Base-by-base conservation (phyloP, 371 early-diverging fungal genomes). In the Capillidium heterosporum region DNA sequence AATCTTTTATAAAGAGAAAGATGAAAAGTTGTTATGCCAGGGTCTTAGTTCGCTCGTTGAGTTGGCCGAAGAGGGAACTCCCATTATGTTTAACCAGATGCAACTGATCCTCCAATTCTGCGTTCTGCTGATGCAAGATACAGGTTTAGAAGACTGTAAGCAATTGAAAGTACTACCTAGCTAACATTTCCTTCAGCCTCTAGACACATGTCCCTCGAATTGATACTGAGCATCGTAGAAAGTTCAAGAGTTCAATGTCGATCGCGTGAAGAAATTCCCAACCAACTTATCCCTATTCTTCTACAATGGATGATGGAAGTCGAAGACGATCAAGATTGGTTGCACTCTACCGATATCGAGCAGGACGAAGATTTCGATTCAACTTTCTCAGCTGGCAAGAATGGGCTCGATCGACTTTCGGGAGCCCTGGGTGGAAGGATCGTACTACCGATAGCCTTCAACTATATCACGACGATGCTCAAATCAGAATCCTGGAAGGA, bases 331-430 rank as follows among this genome's bases (percentile, higher is more conserved):
- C 84, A 89, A 57, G 76, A 65, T 15, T 97, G 98, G 98, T 84
- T 90, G 67, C 82, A 79, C 11, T 78, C 87, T 0, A 85, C 87
- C 39, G 81, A 85, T 63, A 67, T 84, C 58, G 94, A 91, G 43
- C 91, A 91, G 53, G 85, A 87, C 55, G 95, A 91, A 63, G 77
- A 79, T 57, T n/a, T n/a, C n/a, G 92, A 89, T 48, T 83, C 82
- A 57, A 79, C 84, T 65, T 75, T 85, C 62, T 85, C 88, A 31
- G 78, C 87, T 64, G 96, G 88, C 60, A 92, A 94, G 69, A 89
- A 91, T 68, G 87, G 91, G 17, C 76, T 97, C 77, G 98, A 97
- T 66, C 82, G 98, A 57, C 61, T 97, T 39, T 88, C 95, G 13
- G 78, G 87, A 53, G 76, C 83, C 17, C 68, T 95, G 31, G 86